Evolutionary conservation across 139 green algal species (phyloP).

Genomic region (Edaphochlamys debaryana): DNA sequence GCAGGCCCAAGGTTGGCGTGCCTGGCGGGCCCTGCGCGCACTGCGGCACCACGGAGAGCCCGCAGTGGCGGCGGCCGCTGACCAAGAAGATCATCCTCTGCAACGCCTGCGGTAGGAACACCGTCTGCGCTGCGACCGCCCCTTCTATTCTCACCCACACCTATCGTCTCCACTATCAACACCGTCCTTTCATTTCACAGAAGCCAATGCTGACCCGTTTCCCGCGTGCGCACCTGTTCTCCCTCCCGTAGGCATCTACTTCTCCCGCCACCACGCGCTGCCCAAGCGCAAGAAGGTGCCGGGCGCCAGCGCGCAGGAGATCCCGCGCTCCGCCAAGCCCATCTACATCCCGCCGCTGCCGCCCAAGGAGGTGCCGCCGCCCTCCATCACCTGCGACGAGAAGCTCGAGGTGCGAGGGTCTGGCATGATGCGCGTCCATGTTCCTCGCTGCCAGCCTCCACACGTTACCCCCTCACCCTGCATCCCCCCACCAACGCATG

Average conservation of each 20-base stretch:
- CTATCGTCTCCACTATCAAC: no score
- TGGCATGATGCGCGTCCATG: no score
- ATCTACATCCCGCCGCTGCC: neutral
- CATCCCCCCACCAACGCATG: no score
- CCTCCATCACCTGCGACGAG: conserved; percentile 6
- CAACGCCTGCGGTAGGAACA: conserved; percentile 53
- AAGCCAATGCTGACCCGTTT: no score
- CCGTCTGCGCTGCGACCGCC: no score
- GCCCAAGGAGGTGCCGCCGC: neutral
- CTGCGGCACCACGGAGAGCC: conserved; percentile 44
- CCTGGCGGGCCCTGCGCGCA: conserved; percentile 50
- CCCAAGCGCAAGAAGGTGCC: conserved; percentile 48
- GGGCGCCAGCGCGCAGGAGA: neutral
- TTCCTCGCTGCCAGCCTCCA: no score
- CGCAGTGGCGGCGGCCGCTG: conserved; percentile 53
- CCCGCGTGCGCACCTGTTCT: no score
- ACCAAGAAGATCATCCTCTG: conserved; percentile 57
- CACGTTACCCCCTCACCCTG: no score
- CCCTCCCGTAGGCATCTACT: conserved; percentile 48
- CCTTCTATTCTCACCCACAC: no score
- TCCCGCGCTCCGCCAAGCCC: neutral
- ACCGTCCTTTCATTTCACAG: no score
- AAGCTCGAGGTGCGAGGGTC: conserved; percentile 10
- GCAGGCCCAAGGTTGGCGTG: neutral
- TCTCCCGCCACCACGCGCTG: conserved; percentile 48